A percentile compares a stretch with the other conserved stretches of the same genome.
Evolutionary conservation across 116 monocot genomes (phyloP).

Genomic region (Iris pallida): DNA sequence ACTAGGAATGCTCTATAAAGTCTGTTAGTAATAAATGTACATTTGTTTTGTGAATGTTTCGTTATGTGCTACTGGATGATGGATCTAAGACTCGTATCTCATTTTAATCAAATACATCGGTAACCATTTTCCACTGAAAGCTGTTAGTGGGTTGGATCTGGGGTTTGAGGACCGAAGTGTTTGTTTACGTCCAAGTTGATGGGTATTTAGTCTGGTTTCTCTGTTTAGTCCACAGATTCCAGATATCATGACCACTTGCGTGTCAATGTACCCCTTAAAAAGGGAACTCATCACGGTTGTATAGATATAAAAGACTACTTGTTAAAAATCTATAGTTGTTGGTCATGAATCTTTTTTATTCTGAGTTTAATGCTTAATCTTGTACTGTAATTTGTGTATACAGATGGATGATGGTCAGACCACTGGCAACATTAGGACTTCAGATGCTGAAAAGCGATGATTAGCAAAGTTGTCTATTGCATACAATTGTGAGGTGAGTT

Average conservation of each 20-base stretch:
- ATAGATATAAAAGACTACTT: not conserved
- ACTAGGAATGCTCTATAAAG: no score
- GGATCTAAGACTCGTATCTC: no score
- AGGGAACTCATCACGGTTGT: not conserved
- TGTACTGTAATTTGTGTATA: not conserved
- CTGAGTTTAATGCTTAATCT: not conserved
- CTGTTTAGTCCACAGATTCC: not conserved
- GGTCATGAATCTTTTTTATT: no score
- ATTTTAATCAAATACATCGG: no score
- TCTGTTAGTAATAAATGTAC: no score
- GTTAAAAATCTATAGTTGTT: not conserved
- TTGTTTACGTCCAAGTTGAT: no score
- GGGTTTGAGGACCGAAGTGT: no score
- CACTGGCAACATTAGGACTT: slow-evolving; percentile 74
- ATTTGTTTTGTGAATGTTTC: no score
- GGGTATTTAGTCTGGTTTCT: no score
- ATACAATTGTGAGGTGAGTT: slow-evolving; percentile 82
- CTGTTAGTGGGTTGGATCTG: no score
- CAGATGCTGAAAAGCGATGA: slow-evolving; percentile 69
- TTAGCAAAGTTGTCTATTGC: slow-evolving; percentile 79
- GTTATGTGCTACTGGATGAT: no score
- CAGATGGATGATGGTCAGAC: slow-evolving; percentile 91
- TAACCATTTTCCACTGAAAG: no score
- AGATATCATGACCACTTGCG: not conserved
- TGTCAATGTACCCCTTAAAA: not conserved